Conservation (phyloP, 495 filamentous ascomycete genomes). For the Aspergillus baeticus region DNA sequence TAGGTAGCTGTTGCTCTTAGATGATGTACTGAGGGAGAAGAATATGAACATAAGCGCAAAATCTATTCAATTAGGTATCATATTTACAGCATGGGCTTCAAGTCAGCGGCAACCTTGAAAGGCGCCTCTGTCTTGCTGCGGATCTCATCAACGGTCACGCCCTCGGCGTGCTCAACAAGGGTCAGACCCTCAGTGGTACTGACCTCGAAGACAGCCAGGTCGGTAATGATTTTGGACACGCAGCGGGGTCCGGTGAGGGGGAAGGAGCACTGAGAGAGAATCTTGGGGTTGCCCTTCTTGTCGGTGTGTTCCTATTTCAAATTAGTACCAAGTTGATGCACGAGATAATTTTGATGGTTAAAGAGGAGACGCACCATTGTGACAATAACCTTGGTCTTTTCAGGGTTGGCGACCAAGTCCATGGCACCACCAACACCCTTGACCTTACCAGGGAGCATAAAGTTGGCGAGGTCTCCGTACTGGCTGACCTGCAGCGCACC, state of each 20-base stretch:
- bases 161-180: constrained; percentile 76
- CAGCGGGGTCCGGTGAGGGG: constrained; percentile 81
- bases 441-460: constrained; percentile 86
- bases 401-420: constrained; percentile 84
- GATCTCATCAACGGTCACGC: constrained; percentile 81
- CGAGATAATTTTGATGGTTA: not conserved
- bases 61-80: constrained; percentile 5
- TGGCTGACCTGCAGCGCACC: constrained; percentile 87
- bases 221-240: constrained; percentile 87
- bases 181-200: constrained; percentile 75
- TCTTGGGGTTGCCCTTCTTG: constrained; percentile 87
- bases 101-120: constrained; percentile 71
- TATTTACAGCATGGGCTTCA: constrained; percentile 71
- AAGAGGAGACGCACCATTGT: constrained; percentile 57
- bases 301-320: constrained; percentile 68
- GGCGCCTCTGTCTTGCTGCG: constrained; percentile 81
- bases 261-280: constrained; percentile 76
- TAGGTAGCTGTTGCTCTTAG: no score
- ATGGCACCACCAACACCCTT: constrained; percentile 93
- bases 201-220: constrained; percentile 83
- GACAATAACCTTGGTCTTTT: constrained; percentile 81
- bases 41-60: no score
- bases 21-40: not conserved
- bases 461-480: constrained; percentile 55
- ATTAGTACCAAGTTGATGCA: no score